Evolutionary conservation across 352 stramenopile genomes (phyloP), one percentile per base, ranked within the genome.

Genomic region (Thalassiosira mediterranea): DNA sequence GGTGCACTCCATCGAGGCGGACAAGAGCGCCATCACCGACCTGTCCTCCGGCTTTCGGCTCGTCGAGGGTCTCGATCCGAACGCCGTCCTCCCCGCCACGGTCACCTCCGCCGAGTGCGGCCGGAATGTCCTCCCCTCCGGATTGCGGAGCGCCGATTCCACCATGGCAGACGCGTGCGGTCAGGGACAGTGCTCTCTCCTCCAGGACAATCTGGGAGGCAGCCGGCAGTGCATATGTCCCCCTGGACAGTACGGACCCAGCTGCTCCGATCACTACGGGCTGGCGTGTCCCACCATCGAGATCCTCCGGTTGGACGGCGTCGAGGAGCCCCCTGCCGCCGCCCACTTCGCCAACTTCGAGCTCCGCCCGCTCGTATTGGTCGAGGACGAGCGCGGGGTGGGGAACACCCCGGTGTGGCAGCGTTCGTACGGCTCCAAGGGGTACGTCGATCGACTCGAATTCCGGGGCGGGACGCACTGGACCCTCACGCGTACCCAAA

Each of bases 341-440:
- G 25, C 29, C 40, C 4, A 26, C 8, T 49, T 62, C 17, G 8
- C 23, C 10, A 15, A 15, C 8, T 40, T 26, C 29, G 53, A 62
- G 7, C 29, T 40, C 17, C 4, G 25, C n/a, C 4, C 34, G 28
- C 42, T 62, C 40, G 4, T 44, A 5, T 62, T 62, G 40, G 26
- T 62, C 10, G 17, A 28, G 13, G 23, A 62, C 29, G 53, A 62
- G 29, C 53, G 53, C 15, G 53, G 53, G 2, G 8, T 62, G n/a
- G 53, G 53, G 21, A 62, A 62, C 21, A 46, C 53, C 19, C 53
- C 53, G 10, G 42, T 62, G 15, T 62, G 53, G 53, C 17, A 40
- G 21, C 7, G 53, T 5, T 44, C n/a, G 4, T n/a, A 44, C 3
- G 7, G 4, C 17, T 5, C 4, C 4, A 49, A 26, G 32, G 53